Evolutionary conservation across 768 basidiomycete species (phyloP), one percentile per base, ranked within the genome.

Genomic region (Russula brevipes): DNA sequence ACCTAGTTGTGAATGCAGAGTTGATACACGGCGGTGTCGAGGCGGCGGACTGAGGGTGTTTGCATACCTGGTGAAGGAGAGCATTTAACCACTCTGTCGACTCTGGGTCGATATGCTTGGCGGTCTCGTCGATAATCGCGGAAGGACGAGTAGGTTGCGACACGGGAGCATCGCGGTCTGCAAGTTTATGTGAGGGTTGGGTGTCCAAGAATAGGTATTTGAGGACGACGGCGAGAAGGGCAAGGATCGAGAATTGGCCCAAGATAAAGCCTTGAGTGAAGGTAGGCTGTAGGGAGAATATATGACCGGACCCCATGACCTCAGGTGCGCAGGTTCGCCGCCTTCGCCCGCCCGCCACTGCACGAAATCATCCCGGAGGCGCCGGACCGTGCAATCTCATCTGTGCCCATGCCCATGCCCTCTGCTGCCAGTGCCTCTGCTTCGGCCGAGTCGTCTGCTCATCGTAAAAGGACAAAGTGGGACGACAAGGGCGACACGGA

Each of bases 171-270:
- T 54, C 50, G 38, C 56, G 59, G 45, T 60, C 45, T n/a, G 53
- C 47, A 30, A 80, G 78, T 65, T 82, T 82, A 69, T 81, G 79
- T 0, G 81, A 80, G 66, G 81, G 75, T 62, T 82, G 77, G 33
- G 90, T 85, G 69, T 97, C 92, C 66, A 99, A 87, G 72, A 99
- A 97, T 60, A 98, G 86, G 76, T 97, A 98, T 72, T 91, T 91
- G 75, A 99, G 85, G 72, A 99, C 83, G 65, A 94, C 76, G 52
- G 79, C 80, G 35, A 91, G 81, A 52, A 95, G 80, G 55, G 88
- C 70, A 49, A 93, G 78, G 69, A 99, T 87, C 31, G 94, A 95
- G 24, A 92, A 79, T 74, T 98, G 96, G 60, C 96, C 96, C 49
- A 98, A 76, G 44, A 99, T 78, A 41, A 99, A 83, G 16, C 96